A percentile compares a stretch with the other conserved stretches of the same genome.
Evolutionary conservation across 2,329 filamentous ascomycete genomes (phyloP).

Genomic region (Orbilia javanica): DNA sequence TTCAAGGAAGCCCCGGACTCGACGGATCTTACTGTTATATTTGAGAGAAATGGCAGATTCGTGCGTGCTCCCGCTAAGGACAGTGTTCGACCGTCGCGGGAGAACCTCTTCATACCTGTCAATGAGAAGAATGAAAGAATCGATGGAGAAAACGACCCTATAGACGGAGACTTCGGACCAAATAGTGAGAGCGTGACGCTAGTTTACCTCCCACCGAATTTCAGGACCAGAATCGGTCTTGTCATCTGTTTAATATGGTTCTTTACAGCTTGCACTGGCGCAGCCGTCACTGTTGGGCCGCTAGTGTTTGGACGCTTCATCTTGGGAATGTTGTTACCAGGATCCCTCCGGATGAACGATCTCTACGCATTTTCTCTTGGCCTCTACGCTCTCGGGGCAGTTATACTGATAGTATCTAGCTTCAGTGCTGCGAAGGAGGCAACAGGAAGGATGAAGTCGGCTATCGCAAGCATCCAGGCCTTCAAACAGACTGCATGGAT

Average conservation of each 20-base stretch:
- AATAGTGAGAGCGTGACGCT: constrained; percentile 74
- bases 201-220: constrained; percentile 86
- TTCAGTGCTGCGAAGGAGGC: constrained; percentile 57
- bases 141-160: constrained; percentile 71
- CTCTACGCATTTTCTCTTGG: constrained; percentile 96
- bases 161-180: constrained; percentile 73
- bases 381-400: constrained; percentile 80
- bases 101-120: constrained; percentile 82
- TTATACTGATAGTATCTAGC: constrained; percentile 71
- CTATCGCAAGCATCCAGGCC: constrained; percentile 39
- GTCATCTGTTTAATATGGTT: constrained; percentile 94
- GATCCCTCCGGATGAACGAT: constrained; percentile 84
- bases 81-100: constrained; percentile 90
- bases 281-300: constrained; percentile 86
- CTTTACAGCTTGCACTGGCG: constrained; percentile 88
- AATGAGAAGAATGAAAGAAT: constrained; percentile 75
- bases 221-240: constrained; percentile 80
- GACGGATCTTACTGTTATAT: constrained; percentile 66
- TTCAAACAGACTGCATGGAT: constrained; percentile 50
- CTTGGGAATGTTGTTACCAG: constrained; percentile 79
- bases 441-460: constrained; percentile 21
- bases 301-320: constrained; percentile 85
- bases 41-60: constrained; percentile 81
- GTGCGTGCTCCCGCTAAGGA: constrained; percentile 95
- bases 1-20: constrained; percentile 18